These are phyloP conservation scores for Cymbopogon citratus DNA, from an alignment of 176 grass and related monocot genomes.

Conservation along the genomic window DNA sequence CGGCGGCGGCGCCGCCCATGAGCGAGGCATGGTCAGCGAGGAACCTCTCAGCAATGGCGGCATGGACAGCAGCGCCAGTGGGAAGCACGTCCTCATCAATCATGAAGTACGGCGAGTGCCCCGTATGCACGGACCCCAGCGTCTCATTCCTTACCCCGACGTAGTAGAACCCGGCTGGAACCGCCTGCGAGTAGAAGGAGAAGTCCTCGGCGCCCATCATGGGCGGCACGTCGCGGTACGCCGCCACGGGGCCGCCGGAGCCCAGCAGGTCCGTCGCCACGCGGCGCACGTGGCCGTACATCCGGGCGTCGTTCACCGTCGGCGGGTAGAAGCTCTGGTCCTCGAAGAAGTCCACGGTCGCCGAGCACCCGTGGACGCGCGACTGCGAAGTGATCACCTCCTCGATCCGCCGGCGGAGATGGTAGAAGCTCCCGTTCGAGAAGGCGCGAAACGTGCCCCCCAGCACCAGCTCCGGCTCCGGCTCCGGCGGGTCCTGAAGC, in stretches of 20 bases:
- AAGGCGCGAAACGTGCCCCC: slow-evolving; percentile 95
- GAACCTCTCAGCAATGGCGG: slow-evolving; percentile 90
- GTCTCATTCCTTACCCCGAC: slow-evolving; percentile 85
- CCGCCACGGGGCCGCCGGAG: not conserved
- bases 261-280: slow-evolving; percentile 53
- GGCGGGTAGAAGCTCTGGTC: slow-evolving; percentile 94
- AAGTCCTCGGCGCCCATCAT: slow-evolving; percentile 98
- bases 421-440: slow-evolving; percentile 92
- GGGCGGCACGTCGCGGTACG: slow-evolving; percentile 64
- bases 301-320: slow-evolving; percentile 68
- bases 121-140: slow-evolving; percentile 61
- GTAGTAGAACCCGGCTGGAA: slow-evolving; percentile 86
- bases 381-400: slow-evolving; percentile 83
- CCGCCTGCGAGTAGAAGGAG: slow-evolving; percentile 80
- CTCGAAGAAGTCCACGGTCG: slow-evolving; percentile 86
- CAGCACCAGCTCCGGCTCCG: slow-evolving; percentile 12
- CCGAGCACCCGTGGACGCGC: slow-evolving; percentile 61
- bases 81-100: slow-evolving; percentile 93
- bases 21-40: slow-evolving; percentile 33
- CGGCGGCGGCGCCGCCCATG: not conserved
- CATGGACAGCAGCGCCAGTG: slow-evolving; percentile 77
- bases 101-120: slow-evolving; percentile 74
- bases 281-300: slow-evolving; percentile 63
- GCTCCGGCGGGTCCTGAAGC: too few relatives aligned
- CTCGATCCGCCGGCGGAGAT: slow-evolving; percentile 76